Conservation (phyloP, 2,329 filamentous ascomycete genomes). For the Ceratocystis eucalypticola region DNA sequence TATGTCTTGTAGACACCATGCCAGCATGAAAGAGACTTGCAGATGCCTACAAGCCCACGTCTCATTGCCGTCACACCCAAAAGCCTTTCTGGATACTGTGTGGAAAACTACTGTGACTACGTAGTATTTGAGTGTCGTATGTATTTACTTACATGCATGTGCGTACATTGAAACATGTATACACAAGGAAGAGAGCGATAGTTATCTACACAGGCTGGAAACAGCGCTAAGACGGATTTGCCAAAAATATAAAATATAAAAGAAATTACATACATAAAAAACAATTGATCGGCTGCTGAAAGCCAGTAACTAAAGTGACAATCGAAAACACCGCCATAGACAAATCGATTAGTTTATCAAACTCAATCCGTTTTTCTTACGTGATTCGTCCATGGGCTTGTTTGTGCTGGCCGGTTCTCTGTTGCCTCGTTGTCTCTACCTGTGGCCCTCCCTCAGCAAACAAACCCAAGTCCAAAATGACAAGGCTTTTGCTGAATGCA, state of each 20-base stretch:
- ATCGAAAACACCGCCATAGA: too few species aligned
- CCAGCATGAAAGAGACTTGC: neutral
- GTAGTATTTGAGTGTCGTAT: neutral
- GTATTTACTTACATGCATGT: neutral
- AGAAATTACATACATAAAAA: neutral
- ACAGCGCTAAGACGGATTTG: neutral
- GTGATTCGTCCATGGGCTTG: neutral
- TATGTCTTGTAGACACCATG: neutral
- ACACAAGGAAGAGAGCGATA: neutral
- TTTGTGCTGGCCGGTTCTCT: too few species aligned
- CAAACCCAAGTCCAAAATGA: neutral
- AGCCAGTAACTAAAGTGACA: neutral
- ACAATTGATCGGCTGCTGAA: neutral
- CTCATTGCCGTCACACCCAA: neutral
- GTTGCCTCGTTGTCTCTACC: too few species aligned
- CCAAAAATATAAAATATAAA: neutral
- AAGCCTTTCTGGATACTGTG: neutral
- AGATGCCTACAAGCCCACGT: neutral
- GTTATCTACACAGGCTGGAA: neutral
- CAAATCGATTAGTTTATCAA: too few species aligned
- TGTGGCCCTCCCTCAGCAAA: too few species aligned
- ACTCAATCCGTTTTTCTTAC: neutral
- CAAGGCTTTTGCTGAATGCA: neutral
- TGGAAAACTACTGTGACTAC: neutral
- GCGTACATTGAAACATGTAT: neutral